Evolutionary conservation across 2,329 filamentous ascomycete genomes (phyloP).

Genomic region (Phaeosphaeria sp.): DNA sequence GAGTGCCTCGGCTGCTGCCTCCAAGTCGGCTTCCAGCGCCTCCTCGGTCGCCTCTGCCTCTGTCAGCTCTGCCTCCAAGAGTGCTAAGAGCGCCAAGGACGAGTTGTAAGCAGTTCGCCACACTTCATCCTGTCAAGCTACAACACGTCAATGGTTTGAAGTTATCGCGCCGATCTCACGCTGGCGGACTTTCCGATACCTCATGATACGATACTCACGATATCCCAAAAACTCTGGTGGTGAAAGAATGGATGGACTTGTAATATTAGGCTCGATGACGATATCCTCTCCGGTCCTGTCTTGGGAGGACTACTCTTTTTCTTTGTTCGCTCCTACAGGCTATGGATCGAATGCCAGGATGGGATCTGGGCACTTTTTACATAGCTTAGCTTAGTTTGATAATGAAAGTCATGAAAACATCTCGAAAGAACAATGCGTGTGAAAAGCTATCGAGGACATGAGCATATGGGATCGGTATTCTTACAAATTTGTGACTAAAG

Average conservation of each 20-base stretch:
- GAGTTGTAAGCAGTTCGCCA: conserved; percentile 51
- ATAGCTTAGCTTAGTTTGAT: conserved; percentile 25
- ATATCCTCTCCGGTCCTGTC: conserved; percentile 26
- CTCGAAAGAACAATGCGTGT: too few species aligned
- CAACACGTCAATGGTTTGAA: conserved; percentile 18
- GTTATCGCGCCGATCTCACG: conserved; percentile 1
- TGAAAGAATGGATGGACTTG: conserved; percentile 22
- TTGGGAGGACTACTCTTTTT: conserved; percentile 20
- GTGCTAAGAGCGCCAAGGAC: conserved; percentile 52
- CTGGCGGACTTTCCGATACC: conserved; percentile 17
- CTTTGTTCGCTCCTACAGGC: conserved; percentile 12
- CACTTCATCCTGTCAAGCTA: background rate
- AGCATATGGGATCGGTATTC: too few species aligned
- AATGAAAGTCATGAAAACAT: conserved; percentile 19
- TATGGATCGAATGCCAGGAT: conserved; percentile 6
- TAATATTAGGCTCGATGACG: conserved; percentile 33
- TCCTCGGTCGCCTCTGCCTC: conserved; percentile 40
- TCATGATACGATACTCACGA: conserved; percentile 32
- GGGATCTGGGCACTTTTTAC: conserved; percentile 17
- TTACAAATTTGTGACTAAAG: too few species aligned
- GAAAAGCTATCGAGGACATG: too few species aligned
- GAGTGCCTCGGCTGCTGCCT: conserved; percentile 42
- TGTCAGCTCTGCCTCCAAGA: conserved; percentile 39
- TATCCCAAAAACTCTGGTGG: conserved; percentile 18
- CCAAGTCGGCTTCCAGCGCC: conserved; percentile 41